Evolutionary conservation across 1,284 basidiomycete species (phyloP), one percentile per base, ranked within the genome.

Genomic region (Polyporus tsugae): DNA sequence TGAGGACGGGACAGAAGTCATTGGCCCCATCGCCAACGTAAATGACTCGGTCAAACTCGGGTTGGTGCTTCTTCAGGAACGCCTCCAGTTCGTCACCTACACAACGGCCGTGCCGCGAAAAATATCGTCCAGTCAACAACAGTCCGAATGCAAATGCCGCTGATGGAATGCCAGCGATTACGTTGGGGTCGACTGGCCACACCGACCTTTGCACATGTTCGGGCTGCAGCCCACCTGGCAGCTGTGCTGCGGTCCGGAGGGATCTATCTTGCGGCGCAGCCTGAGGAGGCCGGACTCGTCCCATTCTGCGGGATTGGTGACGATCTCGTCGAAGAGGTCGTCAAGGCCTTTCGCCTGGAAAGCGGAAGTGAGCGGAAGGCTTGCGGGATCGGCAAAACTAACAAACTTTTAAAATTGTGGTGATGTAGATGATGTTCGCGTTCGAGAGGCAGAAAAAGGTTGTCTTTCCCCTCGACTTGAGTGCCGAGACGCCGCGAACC

Each of bases 1-100:
- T 89, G 66, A 97, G 81, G 62, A 96, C 86, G 4, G 97, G 96
- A 78, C 98, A 99, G 78, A 95, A 98, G 80, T 99, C 98, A 80
- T 99, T 99, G 13, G 88, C 87, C 1, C 97, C 97, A 78, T 99
- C 97, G 29, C 97, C 98, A 65, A 99, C 87, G 79, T 98, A 99
- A 58, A 96, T 85, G 71, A 98, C 85, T 64, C 93, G 89, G 71
- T 97, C 93, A 76, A 86, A 99, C 41, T 84, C 82, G 17, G 87
- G 85, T n/a, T 86, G 85, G 71, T 94, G 85, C n/a, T 89, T 83
- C 2, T 83, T 82, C 55, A 97, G 84, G 83, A 94, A 98, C 0
- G 90, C 89, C 5, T 92, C 88, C 38, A 99, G 86, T 80, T 99
- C 97, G 74, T 94, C 91, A 52, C 97, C 94, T 95, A n/a, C 41